These are phyloP conservation scores for Malassezia globosa DNA, from an alignment of 1,284 basidiomycete genomes.

Conservation along the genomic window DNA sequence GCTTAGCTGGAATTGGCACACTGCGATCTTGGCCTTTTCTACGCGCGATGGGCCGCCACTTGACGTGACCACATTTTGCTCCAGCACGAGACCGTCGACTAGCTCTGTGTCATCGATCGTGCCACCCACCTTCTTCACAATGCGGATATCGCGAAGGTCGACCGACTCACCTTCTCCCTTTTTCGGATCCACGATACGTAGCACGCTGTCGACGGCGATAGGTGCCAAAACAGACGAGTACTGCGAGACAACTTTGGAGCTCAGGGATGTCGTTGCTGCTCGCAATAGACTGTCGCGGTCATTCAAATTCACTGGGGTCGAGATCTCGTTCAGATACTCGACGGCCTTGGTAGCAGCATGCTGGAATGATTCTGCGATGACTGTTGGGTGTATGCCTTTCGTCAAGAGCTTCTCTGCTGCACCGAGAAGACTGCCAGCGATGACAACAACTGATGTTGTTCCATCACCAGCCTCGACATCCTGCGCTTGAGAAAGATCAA, in stretches of 20 bases:
- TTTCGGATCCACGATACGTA: slow-evolving; percentile 30
- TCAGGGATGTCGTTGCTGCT: slow-evolving; percentile 87
- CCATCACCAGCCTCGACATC: slow-evolving; percentile 98
- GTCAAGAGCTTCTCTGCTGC: slow-evolving; percentile 94
- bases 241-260: slow-evolving; percentile 99
- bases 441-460: slow-evolving; percentile 94
- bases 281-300: slow-evolving; percentile 77
- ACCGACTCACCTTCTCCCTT: slow-evolving; percentile 51
- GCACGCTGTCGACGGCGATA: slow-evolving; percentile 89
- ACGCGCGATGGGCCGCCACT: slow-evolving; percentile 88
- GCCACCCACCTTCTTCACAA: slow-evolving; percentile 97
- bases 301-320: slow-evolving; percentile 78
- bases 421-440: slow-evolving; percentile 81
- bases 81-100: slow-evolving; percentile 86
- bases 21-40: slow-evolving; percentile 96
- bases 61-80: slow-evolving; percentile 81
- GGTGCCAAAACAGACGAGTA: slow-evolving; percentile 94
- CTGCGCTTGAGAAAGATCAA: slow-evolving; percentile 94
- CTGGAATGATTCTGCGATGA: slow-evolving; percentile 91
- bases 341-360: slow-evolving; percentile 84
- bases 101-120: slow-evolving; percentile 99
- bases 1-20: slow-evolving; percentile 96
- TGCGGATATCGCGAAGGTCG: slow-evolving; percentile 85
- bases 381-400: slow-evolving; percentile 90
- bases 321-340: slow-evolving; percentile 84